Evolutionary conservation across 352 stramenopile genomes (phyloP).

Genomic region (Peronospora belbahrii): DNA sequence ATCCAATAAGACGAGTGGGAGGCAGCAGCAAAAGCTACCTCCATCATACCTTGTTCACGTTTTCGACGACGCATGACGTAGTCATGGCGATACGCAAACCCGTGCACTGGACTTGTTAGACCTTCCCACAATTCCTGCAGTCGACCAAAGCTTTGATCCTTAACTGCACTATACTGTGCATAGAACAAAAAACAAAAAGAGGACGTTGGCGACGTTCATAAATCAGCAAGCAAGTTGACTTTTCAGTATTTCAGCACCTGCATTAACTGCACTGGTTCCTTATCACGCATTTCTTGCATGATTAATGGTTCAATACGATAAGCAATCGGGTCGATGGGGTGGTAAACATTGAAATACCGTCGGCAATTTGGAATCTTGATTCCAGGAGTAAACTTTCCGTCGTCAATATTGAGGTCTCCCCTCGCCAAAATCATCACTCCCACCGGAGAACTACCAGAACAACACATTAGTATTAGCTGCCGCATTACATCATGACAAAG

Average conservation of each 20-base stretch:
- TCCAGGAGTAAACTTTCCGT: slow-evolving; percentile 66
- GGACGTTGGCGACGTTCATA: not conserved
- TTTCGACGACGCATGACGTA: slow-evolving; percentile 72
- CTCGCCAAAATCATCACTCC: slow-evolving; percentile 77
- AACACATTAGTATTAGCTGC: slow-evolving; percentile 1
- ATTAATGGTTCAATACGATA: slow-evolving; percentile 88
- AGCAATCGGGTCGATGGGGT: slow-evolving; percentile 88
- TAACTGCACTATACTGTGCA: slow-evolving; percentile 49
- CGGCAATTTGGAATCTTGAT: slow-evolving; percentile 75
- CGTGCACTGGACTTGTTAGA: slow-evolving; percentile 59
- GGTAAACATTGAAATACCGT: slow-evolving; percentile 89
- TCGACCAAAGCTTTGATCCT: slow-evolving; percentile 58
- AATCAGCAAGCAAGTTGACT: not conserved
- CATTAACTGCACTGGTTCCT: slow-evolving; percentile 72
- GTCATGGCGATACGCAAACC: slow-evolving; percentile 73
- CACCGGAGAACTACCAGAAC: slow-evolving; percentile 53
- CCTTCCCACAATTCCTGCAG: slow-evolving; percentile 71
- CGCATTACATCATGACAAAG: not conserved
- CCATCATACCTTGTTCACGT: slow-evolving; percentile 80
- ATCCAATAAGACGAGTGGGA: slow-evolving; percentile 88
- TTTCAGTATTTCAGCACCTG: slow-evolving; percentile 26
- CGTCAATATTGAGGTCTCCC: slow-evolving; percentile 67
- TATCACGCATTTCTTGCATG: slow-evolving; percentile 84
- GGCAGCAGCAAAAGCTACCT: slow-evolving; percentile 70
- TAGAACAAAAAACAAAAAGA: not conserved